Base-by-base conservation (phyloP, 2,329 filamentous ascomycete genomes). In the Metarhizium brunneum region DNA sequence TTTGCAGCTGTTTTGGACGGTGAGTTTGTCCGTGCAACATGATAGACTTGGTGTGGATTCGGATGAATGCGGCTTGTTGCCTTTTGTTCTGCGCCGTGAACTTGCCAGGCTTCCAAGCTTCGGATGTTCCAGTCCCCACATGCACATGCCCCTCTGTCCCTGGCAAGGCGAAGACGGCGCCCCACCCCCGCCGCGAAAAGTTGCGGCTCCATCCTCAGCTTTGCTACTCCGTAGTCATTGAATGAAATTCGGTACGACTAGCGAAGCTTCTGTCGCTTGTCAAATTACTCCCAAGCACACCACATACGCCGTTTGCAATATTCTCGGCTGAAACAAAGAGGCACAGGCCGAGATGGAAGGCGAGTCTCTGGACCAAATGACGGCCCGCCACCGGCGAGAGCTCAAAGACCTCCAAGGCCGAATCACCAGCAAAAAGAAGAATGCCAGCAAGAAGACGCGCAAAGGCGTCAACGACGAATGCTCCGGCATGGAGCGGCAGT, bases 401-500 rank as follows among this genome's bases (percentile, higher is more conserved):
- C 85, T 88, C 69, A 86, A 85, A 63, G 92, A 97, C 58, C 79
- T 99, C 30, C 89, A 95, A 69, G 81, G 84, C 52, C 85, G 87
- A 57, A 85, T 95, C 66, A 96, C 90, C 5, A 91, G 87, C 73
- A 97, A 96, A 80, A 99, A 96, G 79, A 97, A 96, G 77, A 87
- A 88, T 63, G 92, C 94, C 16, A 95, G 87, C 50, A 99, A 97
- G 74, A 90, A 84, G 83, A 92, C 80, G 63, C 83, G 76, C 65
- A 90, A 87, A 68, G 85, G 86, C 32, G 77, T 92, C 65, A 90
- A 87, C 45, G 79, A 87, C 53, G 88, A 92, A 67, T 90, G 89
- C 62, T 86, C 86, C 58, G 77, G 81, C 54, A 75, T 90, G 60
- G 88, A 92, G 69, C 75, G 81, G 7, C 72, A 82, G 55, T 67